These are phyloP conservation scores for Puccinia triticina DNA, from an alignment of 1,284 basidiomycete species.

Conservation along the genomic window DNA sequence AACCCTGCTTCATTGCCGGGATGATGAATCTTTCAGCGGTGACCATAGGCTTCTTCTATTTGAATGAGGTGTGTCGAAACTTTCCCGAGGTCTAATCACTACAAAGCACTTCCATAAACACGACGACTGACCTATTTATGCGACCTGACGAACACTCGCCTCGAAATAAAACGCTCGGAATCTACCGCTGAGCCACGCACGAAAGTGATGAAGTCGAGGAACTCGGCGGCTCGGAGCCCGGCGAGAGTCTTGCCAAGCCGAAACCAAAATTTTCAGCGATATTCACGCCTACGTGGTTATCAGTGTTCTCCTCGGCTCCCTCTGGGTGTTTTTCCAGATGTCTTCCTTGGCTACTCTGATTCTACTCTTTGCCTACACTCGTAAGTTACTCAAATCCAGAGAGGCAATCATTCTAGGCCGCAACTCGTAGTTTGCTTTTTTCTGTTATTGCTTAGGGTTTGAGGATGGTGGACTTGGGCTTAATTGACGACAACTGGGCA, in stretches of 20 bases:
- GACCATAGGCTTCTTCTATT: conserved; percentile 37
- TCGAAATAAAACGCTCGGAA: background rate
- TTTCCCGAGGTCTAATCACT: too few relatives aligned
- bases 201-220: background rate
- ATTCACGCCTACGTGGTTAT: conserved; percentile 34
- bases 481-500: too few relatives aligned
- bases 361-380: conserved; percentile 47
- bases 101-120: background rate
- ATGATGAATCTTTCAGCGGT: conserved; percentile 33
- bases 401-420: background rate
- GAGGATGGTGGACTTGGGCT: conserved; percentile 38
- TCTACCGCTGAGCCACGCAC: background rate
- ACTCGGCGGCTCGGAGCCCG: background rate
- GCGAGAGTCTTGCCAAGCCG: background rate
- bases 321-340: conserved; percentile 30
- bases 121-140: background rate
- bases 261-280: background rate
- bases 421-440: background rate
- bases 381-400: background rate
- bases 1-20: conserved; percentile 47
- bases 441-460: conserved; percentile 11
- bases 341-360: conserved; percentile 38
- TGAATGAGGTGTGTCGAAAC: conserved; percentile 40
- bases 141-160: background rate
- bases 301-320: conserved; percentile 26